Evolutionary conservation across 2,329 filamentous ascomycete species (phyloP).

Genomic region (Aspergillus quadrilineatus): DNA sequence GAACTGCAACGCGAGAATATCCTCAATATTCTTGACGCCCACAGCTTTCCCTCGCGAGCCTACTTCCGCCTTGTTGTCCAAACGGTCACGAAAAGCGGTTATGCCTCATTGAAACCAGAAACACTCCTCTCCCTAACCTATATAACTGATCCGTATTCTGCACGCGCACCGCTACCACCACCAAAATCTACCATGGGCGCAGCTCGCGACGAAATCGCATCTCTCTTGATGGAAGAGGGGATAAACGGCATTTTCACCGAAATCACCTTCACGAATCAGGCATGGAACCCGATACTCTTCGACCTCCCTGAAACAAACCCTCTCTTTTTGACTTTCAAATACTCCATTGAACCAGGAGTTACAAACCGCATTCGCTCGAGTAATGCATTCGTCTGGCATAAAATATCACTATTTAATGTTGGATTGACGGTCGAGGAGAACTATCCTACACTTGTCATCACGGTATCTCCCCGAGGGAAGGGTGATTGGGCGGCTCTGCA

Average conservation of each 20-base stretch:
- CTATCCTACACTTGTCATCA: neutral
- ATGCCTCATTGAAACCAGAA: neutral
- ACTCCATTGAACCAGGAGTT: neutral
- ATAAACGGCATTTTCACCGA: neutral
- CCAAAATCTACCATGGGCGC: neutral
- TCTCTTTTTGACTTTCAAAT: neutral
- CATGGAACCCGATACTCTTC: neutral
- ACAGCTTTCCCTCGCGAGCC: neutral
- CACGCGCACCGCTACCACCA: neutral
- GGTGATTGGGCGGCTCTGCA: neutral
- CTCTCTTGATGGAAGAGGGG: rapidly evolving
- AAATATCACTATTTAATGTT: neutral
- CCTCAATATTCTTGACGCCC: neutral
- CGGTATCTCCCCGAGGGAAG: neutral
- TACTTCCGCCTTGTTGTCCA: neutral
- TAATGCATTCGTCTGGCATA: neutral
- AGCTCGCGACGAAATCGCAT: neutral
- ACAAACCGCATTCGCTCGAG: neutral
- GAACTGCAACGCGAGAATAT: neutral
- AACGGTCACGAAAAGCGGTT: neutral
- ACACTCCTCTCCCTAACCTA: neutral
- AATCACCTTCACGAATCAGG: neutral
- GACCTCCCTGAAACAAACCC: neutral
- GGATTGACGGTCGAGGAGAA: neutral
- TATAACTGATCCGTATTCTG: neutral